Conservation (phyloP, 2,329 filamentous ascomycete species). For the Neofusicoccum ribis region DNA sequence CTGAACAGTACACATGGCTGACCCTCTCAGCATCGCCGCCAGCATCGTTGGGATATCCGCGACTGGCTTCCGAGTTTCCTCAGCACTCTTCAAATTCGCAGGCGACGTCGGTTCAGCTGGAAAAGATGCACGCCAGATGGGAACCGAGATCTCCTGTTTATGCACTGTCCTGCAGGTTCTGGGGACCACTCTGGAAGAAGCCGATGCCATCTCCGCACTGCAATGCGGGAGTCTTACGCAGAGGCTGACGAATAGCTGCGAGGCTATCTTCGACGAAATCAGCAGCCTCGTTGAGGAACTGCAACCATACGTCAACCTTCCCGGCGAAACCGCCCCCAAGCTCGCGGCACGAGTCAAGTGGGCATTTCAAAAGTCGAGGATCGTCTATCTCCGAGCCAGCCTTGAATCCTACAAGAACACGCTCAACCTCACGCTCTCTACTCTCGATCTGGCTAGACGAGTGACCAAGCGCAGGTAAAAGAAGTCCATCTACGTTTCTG, state of each 20-base stretch:
- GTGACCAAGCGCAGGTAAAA: not conserved
- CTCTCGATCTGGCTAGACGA: not conserved
- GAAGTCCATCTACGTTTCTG: too few species aligned
- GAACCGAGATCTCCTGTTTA: not conserved
- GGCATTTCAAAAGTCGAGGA: not conserved
- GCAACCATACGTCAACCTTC: not conserved
- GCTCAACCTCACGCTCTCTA: not conserved
- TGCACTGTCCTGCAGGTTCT: not conserved
- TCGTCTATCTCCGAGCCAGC: not conserved
- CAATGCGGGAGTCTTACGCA: not conserved
- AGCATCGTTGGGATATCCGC: not conserved
- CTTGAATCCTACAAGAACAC: not conserved
- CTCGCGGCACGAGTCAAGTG: not conserved
- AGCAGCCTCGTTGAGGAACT: not conserved
- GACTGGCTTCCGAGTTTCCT: not conserved
- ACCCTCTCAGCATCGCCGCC: not conserved
- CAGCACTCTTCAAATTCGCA: not conserved
- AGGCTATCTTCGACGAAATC: not conserved
- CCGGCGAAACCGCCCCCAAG: not conserved
- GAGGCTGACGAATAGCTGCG: not conserved
- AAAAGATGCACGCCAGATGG: not conserved
- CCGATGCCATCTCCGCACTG: not conserved
- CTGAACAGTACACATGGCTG: not conserved
- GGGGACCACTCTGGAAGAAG: not conserved
- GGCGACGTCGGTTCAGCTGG: not conserved